phyloP scores from a whole-genome alignment of 1,139 yeast species.

The Komagataea norvegica region DNA sequence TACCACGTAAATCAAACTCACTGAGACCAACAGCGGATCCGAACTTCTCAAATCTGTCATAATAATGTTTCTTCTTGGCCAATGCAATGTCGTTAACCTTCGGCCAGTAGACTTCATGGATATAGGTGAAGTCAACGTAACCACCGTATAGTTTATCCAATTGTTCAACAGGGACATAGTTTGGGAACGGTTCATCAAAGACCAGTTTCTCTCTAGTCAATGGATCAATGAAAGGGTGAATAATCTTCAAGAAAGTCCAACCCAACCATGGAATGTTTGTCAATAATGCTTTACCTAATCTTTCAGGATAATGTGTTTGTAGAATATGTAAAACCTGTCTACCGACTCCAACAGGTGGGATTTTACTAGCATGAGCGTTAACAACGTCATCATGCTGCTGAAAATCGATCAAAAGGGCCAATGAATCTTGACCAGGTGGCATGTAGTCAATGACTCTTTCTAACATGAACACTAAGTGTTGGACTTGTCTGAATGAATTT shows the following conservation, averaged over 20 bases:
- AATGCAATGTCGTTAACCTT: slow-evolving; percentile 56
- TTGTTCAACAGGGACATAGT: slow-evolving; percentile 77
- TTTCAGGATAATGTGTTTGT: slow-evolving; percentile 94
- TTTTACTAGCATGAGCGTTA: slow-evolving; percentile 52
- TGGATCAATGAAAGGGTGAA: slow-evolving; percentile 94
- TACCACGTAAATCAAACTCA: slow-evolving; percentile 74
- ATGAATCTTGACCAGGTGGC: slow-evolving; percentile 94
- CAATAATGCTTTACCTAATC: slow-evolving; percentile 85
- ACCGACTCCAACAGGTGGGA: slow-evolving; percentile 80
- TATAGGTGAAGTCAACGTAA: slow-evolving; percentile 71
- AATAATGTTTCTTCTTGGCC: slow-evolving; percentile 48
- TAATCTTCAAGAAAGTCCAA: slow-evolving; percentile 82
- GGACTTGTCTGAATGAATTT: slow-evolving; percentile 81
- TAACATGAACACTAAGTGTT: slow-evolving; percentile 85
- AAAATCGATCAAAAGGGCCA: slow-evolving; percentile 86
- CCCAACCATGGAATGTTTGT: slow-evolving; percentile 96
- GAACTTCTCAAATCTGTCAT: slow-evolving; percentile 57
- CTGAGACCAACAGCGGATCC: slow-evolving; percentile 76
- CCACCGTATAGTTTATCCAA: slow-evolving; percentile 86
- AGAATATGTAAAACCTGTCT: slow-evolving; percentile 69
- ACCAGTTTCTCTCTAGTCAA: slow-evolving; percentile 88
- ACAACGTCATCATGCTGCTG: slow-evolving; percentile 52
- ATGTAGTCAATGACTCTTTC: slow-evolving; percentile 87
- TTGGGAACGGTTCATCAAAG: slow-evolving; percentile 81
- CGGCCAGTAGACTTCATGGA: slow-evolving; percentile 80